Evolutionary conservation across 371 early-diverging fungal species (phyloP).

Genomic region (Mycotypha africana): DNA sequence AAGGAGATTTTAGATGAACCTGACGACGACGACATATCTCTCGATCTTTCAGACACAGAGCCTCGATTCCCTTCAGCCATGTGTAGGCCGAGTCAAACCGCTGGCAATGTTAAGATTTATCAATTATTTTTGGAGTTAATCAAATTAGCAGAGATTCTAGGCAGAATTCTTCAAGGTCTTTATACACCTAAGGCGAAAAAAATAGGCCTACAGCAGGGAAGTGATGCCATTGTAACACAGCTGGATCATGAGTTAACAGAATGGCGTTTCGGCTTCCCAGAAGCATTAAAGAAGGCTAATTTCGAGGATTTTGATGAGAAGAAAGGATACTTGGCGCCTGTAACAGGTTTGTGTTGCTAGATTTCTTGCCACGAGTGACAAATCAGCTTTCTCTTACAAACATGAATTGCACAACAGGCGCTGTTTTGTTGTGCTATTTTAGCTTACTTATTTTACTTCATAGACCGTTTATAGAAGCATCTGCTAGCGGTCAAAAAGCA

Average conservation of each 20-base stretch:
- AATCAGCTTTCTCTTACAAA: too few species aligned
- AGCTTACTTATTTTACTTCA: conserved; percentile 35
- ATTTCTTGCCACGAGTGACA: too few species aligned
- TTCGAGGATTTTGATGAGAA: conserved; percentile 33
- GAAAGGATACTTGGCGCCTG: conserved; percentile 31
- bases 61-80: conserved; percentile 36
- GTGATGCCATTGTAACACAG: conserved; percentile 36
- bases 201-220: conserved; percentile 30
- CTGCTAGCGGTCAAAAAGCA: conserved; percentile 15
- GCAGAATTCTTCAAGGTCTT: conserved; percentile 34
- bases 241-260: conserved; percentile 39
- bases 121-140: conserved; percentile 37
- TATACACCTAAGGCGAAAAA: conserved; percentile 41
- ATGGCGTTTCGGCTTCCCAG: conserved; percentile 40
- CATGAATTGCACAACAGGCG: too few species aligned
- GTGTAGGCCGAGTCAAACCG: conserved; percentile 13
- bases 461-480: conserved; percentile 40
- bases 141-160: conserved; percentile 39
- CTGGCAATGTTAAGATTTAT: conserved; percentile 27
- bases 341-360: too few species aligned
- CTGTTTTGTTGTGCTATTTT: conserved; percentile 36
- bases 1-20: conserved; percentile 36
- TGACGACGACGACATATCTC: conserved; percentile 8
- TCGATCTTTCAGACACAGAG: neutral
- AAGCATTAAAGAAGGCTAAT: conserved; percentile 25